A percentile compares a stretch with the other conserved stretches of the same genome.
These are phyloP conservation scores for Chaetothyriales sp. DNA, from an alignment of 2,329 filamentous ascomycete genomes.

Conservation along the genomic window DNA sequence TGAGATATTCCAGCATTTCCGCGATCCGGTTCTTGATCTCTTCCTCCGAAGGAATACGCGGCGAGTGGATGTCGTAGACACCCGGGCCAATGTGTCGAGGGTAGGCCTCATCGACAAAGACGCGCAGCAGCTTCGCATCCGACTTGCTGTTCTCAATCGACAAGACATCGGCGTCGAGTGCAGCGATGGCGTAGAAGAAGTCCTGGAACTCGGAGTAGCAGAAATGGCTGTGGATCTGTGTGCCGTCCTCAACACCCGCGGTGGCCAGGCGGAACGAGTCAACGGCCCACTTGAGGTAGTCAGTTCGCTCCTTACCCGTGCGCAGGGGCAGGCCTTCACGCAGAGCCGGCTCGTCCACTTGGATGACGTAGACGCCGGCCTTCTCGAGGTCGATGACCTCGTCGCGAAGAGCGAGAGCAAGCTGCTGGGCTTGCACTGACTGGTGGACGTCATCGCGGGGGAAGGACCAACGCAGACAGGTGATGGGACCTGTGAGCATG, in stretches of 20 bases:
- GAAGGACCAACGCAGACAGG: constrained; percentile 98
- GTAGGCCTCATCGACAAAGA: constrained; percentile 95
- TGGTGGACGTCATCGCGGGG: constrained; percentile 99
- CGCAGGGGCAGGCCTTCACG: constrained; percentile 98
- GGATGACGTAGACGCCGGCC: constrained; percentile 93
- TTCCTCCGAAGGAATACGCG: constrained; percentile 89
- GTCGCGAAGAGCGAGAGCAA: constrained; percentile 93
- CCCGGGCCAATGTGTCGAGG: constrained; percentile 96
- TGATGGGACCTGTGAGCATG: constrained; percentile 98
- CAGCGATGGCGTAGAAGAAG: constrained; percentile 99
- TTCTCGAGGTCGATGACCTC: constrained; percentile 97
- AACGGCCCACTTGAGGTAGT: constrained; percentile 94
- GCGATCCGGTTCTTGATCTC: constrained; percentile 96
- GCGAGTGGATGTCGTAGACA: constrained; percentile 99
- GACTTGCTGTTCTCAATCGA: constrained; percentile 99
- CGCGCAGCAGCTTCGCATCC: constrained; percentile 95
- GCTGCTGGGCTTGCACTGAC: constrained; percentile 96
- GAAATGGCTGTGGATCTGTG: constrained; percentile 99
- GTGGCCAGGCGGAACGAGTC: constrained; percentile 95
- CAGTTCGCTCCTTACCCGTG: constrained; percentile 82
- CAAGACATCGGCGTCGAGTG: constrained; percentile 93
- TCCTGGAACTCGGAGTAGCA: constrained; percentile 99
- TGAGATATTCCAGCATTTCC: constrained; percentile 96
- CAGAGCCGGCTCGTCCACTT: constrained; percentile 97
- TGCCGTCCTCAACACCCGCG: constrained; percentile 82